These are phyloP conservation scores for Lasiosphaeria miniovina DNA, from an alignment of 495 filamentous ascomycete species.

Conservation along the genomic window DNA sequence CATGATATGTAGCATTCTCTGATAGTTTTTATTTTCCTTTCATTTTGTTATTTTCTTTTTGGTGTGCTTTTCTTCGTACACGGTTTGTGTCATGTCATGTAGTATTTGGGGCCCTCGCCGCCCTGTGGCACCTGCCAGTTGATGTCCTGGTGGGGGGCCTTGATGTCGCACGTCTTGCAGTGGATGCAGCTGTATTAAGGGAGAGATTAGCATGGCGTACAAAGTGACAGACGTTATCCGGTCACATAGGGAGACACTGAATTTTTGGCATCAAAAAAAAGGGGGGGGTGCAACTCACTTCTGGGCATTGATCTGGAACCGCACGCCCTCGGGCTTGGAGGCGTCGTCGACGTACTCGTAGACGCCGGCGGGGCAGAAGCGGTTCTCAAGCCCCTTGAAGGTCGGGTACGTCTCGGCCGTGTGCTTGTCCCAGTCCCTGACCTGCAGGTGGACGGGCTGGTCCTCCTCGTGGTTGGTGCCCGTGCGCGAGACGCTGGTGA, in stretches of 20 bases:
- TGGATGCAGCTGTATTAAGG: constrained; percentile 74
- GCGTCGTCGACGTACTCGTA: constrained; percentile 98
- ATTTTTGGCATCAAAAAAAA: constrained; percentile 2
- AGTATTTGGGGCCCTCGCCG: constrained; percentile 95
- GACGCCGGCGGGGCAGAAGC: constrained; percentile 99
- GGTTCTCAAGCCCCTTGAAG: constrained; percentile 91
- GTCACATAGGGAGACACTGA: too few relatives aligned
- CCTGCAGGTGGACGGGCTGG: constrained; percentile 92
- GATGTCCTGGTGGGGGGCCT: constrained; percentile 93
- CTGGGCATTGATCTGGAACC: constrained; percentile 97
- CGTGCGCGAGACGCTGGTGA: constrained; percentile 89
- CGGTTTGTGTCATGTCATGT: constrained; percentile 58
- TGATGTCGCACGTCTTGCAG: constrained; percentile 99
- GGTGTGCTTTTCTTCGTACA: not conserved
- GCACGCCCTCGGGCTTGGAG: constrained; percentile 73
- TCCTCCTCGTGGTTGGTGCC: constrained; percentile 99
- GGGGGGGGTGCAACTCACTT: constrained; percentile 63
- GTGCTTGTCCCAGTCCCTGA: constrained; percentile 91
- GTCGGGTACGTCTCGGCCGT: constrained; percentile 74
- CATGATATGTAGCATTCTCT: too few relatives aligned
- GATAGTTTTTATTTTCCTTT: not conserved
- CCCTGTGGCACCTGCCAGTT: constrained; percentile 96
- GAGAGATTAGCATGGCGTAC: not conserved
- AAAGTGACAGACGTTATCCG: too few relatives aligned
- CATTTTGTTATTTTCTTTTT: not conserved